These are phyloP conservation scores for Zygotorulaspora sp. DNA, from an alignment of 805 yeast genomes.

Conservation along the genomic window DNA sequence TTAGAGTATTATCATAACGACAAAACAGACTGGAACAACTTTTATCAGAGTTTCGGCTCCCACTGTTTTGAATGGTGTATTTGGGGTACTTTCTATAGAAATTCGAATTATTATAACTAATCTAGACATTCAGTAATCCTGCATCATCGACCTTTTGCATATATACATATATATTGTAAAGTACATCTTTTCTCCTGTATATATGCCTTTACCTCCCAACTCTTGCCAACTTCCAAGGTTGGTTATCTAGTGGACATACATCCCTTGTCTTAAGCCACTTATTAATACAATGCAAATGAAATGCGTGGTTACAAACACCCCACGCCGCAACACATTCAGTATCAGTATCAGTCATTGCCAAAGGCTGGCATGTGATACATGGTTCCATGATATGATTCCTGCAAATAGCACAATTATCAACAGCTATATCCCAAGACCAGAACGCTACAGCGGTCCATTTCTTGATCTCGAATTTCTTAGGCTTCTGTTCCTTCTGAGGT, in stretches of 20 bases:
- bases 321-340: conserved; percentile 92
- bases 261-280: conserved; percentile 94
- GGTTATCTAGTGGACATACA: conserved; percentile 93
- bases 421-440: conserved; percentile 98
- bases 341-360: conserved; percentile 52
- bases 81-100: conserved; percentile 56
- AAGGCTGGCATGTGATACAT: conserved; percentile 94
- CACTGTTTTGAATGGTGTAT: conserved; percentile 49
- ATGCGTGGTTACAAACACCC: conserved; percentile 98
- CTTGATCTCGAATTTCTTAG: conserved; percentile 84
- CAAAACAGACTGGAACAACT: conserved; percentile 28
- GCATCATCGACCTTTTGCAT: background rate
- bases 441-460: conserved; percentile 99
- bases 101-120: conserved; percentile 36
- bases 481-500: conserved; percentile 29
- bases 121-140: background rate
- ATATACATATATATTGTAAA: conserved; percentile 4
- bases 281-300: conserved; percentile 93
- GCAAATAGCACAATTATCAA: conserved; percentile 97
- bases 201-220: conserved; percentile 53
- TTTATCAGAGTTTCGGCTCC: conserved; percentile 41
- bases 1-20: conserved; percentile 49
- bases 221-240: conserved; percentile 77
- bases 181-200: background rate
- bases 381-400: conserved; percentile 97